Conservation (phyloP, 176 grass and related monocot species). For the Phragmites australis region DNA sequence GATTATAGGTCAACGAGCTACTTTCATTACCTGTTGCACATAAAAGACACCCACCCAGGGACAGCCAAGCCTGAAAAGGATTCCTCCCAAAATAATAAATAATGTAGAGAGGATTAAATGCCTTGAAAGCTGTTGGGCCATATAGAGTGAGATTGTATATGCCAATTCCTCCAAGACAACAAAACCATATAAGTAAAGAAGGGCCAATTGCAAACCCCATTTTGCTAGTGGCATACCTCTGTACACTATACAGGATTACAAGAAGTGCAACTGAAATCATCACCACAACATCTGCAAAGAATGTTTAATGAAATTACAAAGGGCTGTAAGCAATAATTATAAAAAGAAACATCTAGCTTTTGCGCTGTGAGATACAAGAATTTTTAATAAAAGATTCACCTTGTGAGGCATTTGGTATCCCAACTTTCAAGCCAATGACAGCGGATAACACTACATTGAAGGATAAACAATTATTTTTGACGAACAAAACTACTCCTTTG, state of each 20-base stretch:
- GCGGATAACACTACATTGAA: slow-evolving; percentile 78
- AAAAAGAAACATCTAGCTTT: background rate
- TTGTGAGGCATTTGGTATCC: slow-evolving; percentile 63
- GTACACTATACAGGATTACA: slow-evolving; percentile 78
- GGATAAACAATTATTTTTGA: slow-evolving; percentile 30
- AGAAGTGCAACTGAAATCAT: slow-evolving; percentile 95
- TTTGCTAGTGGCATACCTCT: slow-evolving; percentile 94
- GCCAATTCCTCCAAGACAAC: slow-evolving; percentile 79
- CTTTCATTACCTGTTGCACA: slow-evolving; percentile 76
- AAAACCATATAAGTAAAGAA: slow-evolving; percentile 96
- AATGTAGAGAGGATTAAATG: slow-evolving; percentile 88
- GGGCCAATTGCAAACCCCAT: slow-evolving; percentile 87
- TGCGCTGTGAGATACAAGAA: slow-evolving; percentile 14
- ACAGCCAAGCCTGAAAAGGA: slow-evolving; percentile 78
- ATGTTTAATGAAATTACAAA: slow-evolving; percentile 23
- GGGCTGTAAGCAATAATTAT: background rate
- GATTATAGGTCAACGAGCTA: slow-evolving; percentile 1
- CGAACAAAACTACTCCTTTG: background rate
- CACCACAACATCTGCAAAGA: slow-evolving; percentile 75
- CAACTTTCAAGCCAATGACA: slow-evolving; percentile 90
- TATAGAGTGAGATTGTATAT: slow-evolving; percentile 87
- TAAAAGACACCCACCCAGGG: slow-evolving; percentile 85
- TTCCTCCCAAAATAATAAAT: slow-evolving; percentile 87
- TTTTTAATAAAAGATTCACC: slow-evolving; percentile 46
- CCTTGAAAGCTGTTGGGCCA: slow-evolving; percentile 64